A percentile compares a stretch with the other conserved stretches of the same genome.
phyloP scores from a whole-genome alignment of 129 eudicot species.

The Mikania micrantha region DNA sequence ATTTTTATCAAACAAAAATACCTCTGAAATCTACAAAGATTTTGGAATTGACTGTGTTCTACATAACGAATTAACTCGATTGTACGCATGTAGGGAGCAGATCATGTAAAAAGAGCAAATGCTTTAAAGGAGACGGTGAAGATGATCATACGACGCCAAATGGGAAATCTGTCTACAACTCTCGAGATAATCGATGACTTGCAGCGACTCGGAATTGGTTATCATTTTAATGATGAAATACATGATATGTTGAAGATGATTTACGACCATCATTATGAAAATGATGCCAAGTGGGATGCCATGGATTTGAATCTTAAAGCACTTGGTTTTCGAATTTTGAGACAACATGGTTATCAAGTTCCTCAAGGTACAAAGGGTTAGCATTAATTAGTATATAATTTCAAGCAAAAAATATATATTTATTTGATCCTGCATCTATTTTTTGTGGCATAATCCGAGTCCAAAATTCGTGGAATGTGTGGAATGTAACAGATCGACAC shows the following conservation, averaged over 20 bases:
- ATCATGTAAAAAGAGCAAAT: neutral
- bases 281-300: neutral
- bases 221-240: constrained; percentile 13
- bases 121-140: neutral
- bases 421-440: too few relatives aligned
- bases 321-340: constrained; percentile 6
- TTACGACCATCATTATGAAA: neutral
- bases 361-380: constrained; percentile 10
- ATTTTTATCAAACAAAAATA: too few relatives aligned
- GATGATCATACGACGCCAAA: neutral
- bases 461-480: too few relatives aligned
- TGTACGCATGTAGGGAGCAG: neutral
- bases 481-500: too few relatives aligned
- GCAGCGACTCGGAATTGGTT: constrained; percentile 4
- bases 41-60: too few relatives aligned
- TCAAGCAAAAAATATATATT: too few relatives aligned
- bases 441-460: too few relatives aligned
- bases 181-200: neutral
- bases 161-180: neutral
- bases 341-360: constrained; percentile 17
- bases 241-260: constrained; percentile 2
- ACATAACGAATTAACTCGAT: neutral
- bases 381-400: too few relatives aligned
- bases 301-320: constrained; percentile 9
- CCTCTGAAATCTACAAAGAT: too few relatives aligned